Base-by-base conservation (phyloP, 83 land plant species). In the Picea mariana region DNA sequence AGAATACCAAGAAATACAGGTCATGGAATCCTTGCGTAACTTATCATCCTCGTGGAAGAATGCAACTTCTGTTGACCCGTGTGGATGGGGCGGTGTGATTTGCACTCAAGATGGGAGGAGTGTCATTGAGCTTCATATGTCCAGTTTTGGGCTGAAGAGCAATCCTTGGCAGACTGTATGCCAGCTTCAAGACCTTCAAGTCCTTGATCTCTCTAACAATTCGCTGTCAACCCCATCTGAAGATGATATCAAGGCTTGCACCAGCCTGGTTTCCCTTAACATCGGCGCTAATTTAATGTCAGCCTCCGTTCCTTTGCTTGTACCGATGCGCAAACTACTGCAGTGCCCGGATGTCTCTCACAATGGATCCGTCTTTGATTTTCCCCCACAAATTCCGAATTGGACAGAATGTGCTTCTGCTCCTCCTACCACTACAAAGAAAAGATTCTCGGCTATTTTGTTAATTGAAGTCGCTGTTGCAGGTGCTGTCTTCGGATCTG, bases 171-270 rank as follows among this genome's bases (percentile, higher is more conserved):
- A 9, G 27, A n/a, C 4, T 52, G 24, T 49, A 13, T 75, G 78
- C 9, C 6, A 49, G 24, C 26, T 75, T 23, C 59, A 20, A 9
- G 27, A 16, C 27, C 78, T 75, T 75, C 1, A 13, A 47, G 0
- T 49, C n/a, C 60, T 75, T 49, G 78, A n/a, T n/a, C n/a, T 75
- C 1, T 75, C 26, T 11, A n/a, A 75, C 47, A 75, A 75, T 75
- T 52, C 4, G 5, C 7, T 75, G 78, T 49, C 78, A n/a, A n/a
- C 27, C 59, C 78, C 78, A 44, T 75, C 27, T 49, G 13, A 21
- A 8, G 11, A 52, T 6, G 78, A 49, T 49, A n/a, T 49, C 44
- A 4, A 5, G 60, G 23, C 24, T 49, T 75, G 78, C 31, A 44
- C 15, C 24, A 75, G 16, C 26, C 4, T 75, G 59, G 7, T 75